Base-by-base conservation (phyloP, 2,329 filamentous ascomycete species). In the Verticillium dahliae region DNA sequence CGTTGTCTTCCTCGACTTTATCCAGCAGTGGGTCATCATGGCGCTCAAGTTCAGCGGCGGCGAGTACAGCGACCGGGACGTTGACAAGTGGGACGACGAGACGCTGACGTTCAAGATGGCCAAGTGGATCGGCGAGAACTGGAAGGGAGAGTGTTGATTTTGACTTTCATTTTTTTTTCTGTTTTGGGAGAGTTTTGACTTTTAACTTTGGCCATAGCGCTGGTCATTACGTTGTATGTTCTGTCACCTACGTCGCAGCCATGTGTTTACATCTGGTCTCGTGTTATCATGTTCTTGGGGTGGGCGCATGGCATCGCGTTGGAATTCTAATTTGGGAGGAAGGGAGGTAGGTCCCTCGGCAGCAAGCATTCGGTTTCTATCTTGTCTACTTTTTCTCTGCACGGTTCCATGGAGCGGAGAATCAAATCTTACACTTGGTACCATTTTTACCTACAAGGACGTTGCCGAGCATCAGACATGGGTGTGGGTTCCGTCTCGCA, bases 1-100 rank as follows among this genome's bases (percentile, higher is more conserved):
- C 72, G 73, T 99, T 7, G 87, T 97, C 14, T 99, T 96, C 71
- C 85, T 96, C 62, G 92, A 96, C 72, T 99, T 97, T 73, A 87
- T 98, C 39, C 84, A 95, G 74, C 87, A 87, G 10, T 96, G 90
- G 84, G 78, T 98, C 45, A 74, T 96, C 18, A 76, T 89, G 11
- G 92, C 92, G 2, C 78, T 97, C 64, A 86, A 87, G 66, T 81
- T 85, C 64, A 77, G 76, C 33, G 85, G 85, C 0, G 80, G 79
- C 1, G 78, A 80, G 33, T 87, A 82, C 61, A 74, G 65, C 27
- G 71, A 74, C 9, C 71, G 74, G 4, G 79, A 86, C 66, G 79
- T 86, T 1, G 67, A 76, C 67, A 66, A 70, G 33, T 89, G 87
- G 67, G 74, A 79, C 7, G 77, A 86, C 3, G 79, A 79, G 33